Base-by-base conservation (phyloP, 2,329 filamentous ascomycete species). In the Botrytis deweyae region DNA sequence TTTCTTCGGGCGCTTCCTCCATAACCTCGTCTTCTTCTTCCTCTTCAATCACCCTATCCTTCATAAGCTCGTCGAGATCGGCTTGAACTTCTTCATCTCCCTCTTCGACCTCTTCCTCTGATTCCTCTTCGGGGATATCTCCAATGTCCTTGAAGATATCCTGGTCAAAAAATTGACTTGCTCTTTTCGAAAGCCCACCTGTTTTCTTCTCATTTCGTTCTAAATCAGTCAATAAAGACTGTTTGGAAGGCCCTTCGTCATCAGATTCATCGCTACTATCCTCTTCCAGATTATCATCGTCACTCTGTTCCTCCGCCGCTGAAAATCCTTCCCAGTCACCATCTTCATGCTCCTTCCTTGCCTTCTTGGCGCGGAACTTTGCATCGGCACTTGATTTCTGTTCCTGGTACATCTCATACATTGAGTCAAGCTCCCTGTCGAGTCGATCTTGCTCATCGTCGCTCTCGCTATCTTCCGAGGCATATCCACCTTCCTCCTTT, bases 241-340 rank as follows among this genome's bases (percentile, higher is more conserved):
- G 85, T 22, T 85, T 84, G n/a, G 81, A 77, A 46, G 79, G 76
- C 36, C 82, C 73, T 2, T 90, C 88, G 4, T 88, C 86, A 14
- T 89, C 88, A 3, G 86, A 87, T n/a, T 90, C 89, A 73, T 88
- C 88, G 76, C 89, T 90, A 76, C 87, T 89, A 73, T 89, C 88
- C 68, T 88, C 86, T 64, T 92, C 88, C 25, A 90, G 82, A 66
- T 87, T 84, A 58, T 87, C 85, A 59, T 89, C 87, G 72, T 91
- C 89, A 75, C 87, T 89, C 25, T 86, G 86, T 42, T 84, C 83
- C 64, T 88, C 88, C 18, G 87, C 89, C 36, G 89, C 87, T 7
- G 93, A 97, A 74, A 98, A 90, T 1, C 96, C 96, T 78, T 97
- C 93, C 91, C 95, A 99, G 80, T 97, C 95, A 22, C 93, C 94